Conservation (phyloP, 352 stramenopile genomes). For the Phytophthora pistaciae region DNA sequence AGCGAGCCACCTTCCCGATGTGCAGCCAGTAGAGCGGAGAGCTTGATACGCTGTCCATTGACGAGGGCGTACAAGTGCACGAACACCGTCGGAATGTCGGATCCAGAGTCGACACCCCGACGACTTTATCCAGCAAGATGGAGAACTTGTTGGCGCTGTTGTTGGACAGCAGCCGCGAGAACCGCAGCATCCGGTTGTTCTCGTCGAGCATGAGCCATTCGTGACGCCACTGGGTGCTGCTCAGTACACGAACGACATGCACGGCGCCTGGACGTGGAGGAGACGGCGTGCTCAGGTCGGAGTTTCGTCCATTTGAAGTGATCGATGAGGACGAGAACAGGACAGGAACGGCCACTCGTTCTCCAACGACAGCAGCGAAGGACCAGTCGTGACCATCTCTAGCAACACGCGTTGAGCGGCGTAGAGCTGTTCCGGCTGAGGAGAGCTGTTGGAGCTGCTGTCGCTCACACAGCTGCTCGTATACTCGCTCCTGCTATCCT, state of each 20-base stretch:
- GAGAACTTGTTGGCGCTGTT: constrained; percentile 35
- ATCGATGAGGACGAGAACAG: constrained; percentile 9
- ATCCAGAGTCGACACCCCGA: constrained; percentile 29
- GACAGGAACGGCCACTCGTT: constrained; percentile 15
- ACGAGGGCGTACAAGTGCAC: background rate
- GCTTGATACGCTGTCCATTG: background rate
- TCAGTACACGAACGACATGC: constrained; percentile 56
- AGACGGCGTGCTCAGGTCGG: background rate
- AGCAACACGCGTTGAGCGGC: constrained; percentile 10
- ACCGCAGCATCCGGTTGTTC: constrained; percentile 40
- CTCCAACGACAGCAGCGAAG: background rate
- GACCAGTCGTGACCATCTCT: background rate
- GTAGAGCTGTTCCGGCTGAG: constrained; percentile 3
- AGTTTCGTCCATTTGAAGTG: background rate
- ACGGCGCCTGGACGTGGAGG: constrained; percentile 7
- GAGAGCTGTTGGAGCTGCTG: background rate
- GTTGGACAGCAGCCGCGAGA: constrained; percentile 56
- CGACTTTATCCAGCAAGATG: constrained; percentile 41
- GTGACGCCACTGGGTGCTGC: constrained; percentile 50
- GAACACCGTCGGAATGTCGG: constrained; percentile 18
- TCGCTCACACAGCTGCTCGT: background rate
- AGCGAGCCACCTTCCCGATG: constrained; percentile 48
- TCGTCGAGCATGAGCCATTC: constrained; percentile 66
- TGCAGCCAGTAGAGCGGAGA: constrained; percentile 55
- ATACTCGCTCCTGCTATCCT: background rate